Conservation (phyloP, 2,329 filamentous ascomycete species). For the Colletotrichum ledebouriae region DNA sequence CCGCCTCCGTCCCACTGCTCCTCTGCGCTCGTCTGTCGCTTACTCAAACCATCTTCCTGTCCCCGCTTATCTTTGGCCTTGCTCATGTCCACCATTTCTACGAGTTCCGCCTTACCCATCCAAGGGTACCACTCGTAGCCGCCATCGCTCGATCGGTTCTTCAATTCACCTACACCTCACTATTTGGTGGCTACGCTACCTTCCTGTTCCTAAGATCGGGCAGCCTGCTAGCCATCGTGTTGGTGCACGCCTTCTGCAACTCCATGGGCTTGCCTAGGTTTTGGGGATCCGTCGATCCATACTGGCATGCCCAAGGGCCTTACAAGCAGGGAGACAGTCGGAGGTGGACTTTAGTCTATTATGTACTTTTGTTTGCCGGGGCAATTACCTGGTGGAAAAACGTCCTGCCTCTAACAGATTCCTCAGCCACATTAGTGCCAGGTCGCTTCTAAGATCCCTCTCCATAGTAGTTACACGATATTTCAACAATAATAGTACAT, state of each 20-base stretch:
- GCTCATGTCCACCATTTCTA: constrained; percentile 97
- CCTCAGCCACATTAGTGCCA: constrained; percentile 61
- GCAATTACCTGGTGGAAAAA: constrained; percentile 77
- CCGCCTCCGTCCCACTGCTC: constrained; percentile 85
- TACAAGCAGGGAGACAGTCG: constrained; percentile 10
- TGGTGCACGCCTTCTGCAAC: constrained; percentile 92
- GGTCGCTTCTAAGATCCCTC: constrained; percentile 2
- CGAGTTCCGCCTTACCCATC: constrained; percentile 88
- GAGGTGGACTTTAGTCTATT: constrained; percentile 83
- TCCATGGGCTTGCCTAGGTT: constrained; percentile 89
- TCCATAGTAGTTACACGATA: background rate
- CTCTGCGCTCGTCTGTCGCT: constrained; percentile 74
- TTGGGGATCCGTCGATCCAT: constrained; percentile 80
- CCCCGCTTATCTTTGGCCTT: constrained; percentile 90
- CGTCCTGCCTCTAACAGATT: constrained; percentile 80
- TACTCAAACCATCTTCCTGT: constrained; percentile 78
- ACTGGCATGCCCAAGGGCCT: constrained; percentile 50
- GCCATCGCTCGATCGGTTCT: constrained; percentile 80
- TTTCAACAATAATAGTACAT: background rate
- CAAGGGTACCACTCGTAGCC: constrained; percentile 72
- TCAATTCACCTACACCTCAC: constrained; percentile 89
- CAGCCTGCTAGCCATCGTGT: constrained; percentile 80
- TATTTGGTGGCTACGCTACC: constrained; percentile 94
- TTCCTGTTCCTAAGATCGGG: constrained; percentile 91
- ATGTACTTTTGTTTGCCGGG: constrained; percentile 79